These are phyloP conservation scores for Conticribra weissflogii DNA, from an alignment of 108 stramenopile genomes.

Conservation along the genomic window DNA sequence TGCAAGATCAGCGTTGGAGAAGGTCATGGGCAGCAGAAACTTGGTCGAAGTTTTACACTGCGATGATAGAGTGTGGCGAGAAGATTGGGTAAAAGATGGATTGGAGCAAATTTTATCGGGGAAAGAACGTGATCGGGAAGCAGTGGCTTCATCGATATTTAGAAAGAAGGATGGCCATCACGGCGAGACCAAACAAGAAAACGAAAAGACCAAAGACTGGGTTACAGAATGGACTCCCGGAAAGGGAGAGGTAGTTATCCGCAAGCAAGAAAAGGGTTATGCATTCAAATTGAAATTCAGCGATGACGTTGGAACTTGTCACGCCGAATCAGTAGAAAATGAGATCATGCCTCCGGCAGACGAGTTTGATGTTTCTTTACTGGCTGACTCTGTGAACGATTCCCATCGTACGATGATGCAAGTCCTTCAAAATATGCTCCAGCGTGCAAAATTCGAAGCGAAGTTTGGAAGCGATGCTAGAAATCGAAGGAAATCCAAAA, in stretches of 20 bases:
- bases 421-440: slow-evolving; percentile 36
- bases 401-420: slow-evolving; percentile 33
- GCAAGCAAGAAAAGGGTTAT: slow-evolving; percentile 8
- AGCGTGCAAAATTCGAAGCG: slow-evolving; percentile 26
- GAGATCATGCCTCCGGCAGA: slow-evolving; percentile 41
- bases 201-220: slow-evolving; percentile 18
- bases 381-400: slow-evolving; percentile 30
- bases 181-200: background rate
- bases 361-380: slow-evolving; percentile 29
- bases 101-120: slow-evolving; percentile 12
- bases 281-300: slow-evolving; percentile 33
- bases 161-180: slow-evolving; percentile 4
- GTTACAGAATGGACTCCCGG: slow-evolving; percentile 19
- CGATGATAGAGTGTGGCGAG: slow-evolving; percentile 40
- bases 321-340: slow-evolving; percentile 19
- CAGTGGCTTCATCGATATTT: slow-evolving; percentile 9
- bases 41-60: slow-evolving; percentile 39
- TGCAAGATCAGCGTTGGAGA: slow-evolving; percentile 27
- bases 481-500: background rate
- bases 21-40: slow-evolving; percentile 33
- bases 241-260: slow-evolving; percentile 17
- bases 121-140: background rate
- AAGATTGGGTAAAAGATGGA: slow-evolving; percentile 29
- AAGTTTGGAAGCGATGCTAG: slow-evolving; percentile 1
- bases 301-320: slow-evolving; percentile 35